Percentiles rank a stretch among this genome's conserved stretches.
Conservation (phyloP, 2,329 filamentous ascomycete genomes). For the Apiospora aurea region DNA sequence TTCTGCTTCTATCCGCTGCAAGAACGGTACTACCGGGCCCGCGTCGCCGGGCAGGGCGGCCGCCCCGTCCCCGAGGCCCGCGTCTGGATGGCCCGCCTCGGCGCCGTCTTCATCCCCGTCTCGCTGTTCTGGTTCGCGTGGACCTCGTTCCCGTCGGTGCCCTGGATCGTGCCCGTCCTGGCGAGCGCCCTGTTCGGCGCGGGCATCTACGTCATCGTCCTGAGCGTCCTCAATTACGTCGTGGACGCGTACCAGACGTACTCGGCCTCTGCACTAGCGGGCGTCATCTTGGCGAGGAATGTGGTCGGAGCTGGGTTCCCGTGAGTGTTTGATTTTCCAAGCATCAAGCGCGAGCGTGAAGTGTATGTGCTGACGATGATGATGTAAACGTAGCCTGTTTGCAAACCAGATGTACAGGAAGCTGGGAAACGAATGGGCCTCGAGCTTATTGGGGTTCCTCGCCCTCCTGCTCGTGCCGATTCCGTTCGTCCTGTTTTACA, state of each 20-base stretch:
- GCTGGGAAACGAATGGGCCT: too few species aligned
- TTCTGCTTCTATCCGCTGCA: too few species aligned
- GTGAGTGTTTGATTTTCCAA: not conserved
- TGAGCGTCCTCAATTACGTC: not conserved
- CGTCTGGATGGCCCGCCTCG: not conserved
- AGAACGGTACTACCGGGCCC: too few species aligned
- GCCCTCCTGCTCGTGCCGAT: too few species aligned
- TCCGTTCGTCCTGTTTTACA: too few species aligned
- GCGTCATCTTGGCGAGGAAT: not conserved
- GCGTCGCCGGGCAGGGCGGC: too few species aligned
- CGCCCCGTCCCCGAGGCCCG: conserved; percentile 53
- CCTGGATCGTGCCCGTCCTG: not conserved
- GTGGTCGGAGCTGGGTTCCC: not conserved
- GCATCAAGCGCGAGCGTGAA: not conserved
- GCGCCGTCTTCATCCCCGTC: not conserved
- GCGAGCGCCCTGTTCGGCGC: not conserved
- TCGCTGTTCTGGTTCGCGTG: conserved; percentile 6
- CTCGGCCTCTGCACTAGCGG: not conserved
- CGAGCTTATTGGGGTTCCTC: too few species aligned
- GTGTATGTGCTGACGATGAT: not conserved
- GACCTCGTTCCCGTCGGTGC: not conserved
- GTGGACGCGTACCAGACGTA: not conserved
- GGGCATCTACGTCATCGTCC: not conserved
- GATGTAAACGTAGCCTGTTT: too few species aligned
- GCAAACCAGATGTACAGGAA: too few species aligned